Conservation (phyloP, 2,329 filamentous ascomycete genomes). For the Cladophialophora psammophila region DNA sequence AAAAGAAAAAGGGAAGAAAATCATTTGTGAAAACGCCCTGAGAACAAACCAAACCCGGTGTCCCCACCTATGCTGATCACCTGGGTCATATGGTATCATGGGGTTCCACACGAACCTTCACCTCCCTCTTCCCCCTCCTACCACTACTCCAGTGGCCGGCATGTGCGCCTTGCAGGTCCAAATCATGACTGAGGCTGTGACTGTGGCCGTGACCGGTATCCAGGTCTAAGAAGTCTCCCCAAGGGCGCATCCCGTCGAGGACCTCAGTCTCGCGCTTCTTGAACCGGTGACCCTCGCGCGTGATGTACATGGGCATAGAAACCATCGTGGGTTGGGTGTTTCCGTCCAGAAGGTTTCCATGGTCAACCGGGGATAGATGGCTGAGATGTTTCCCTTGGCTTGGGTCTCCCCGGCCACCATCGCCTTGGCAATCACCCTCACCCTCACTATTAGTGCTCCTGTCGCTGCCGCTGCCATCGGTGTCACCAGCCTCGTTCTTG, state of each 20-base stretch:
- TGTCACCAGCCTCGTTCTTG: constrained; percentile 61
- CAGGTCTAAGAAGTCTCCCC: constrained; percentile 38
- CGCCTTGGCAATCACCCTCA: constrained; percentile 48
- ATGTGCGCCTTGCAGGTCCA: neutral
- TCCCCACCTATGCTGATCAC: neutral
- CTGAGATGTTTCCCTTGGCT: neutral
- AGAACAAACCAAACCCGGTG: neutral
- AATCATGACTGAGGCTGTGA: neutral
- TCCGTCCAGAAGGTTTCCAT: neutral
- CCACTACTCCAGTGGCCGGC: too few relatives aligned
- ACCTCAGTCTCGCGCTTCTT: constrained; percentile 37
- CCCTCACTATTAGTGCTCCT: neutral
- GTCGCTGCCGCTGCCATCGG: constrained; percentile 35
- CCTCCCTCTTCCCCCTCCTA: constrained; percentile 20
- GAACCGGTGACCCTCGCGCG: constrained; percentile 33
- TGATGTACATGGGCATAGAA: constrained; percentile 21
- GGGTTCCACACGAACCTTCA: constrained; percentile 33
- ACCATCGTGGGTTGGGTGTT: neutral
- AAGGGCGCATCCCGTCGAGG: constrained; percentile 35
- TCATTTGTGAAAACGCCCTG: neutral
- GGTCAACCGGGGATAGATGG: neutral
- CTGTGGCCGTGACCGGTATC: constrained; percentile 11
- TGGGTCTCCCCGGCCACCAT: neutral
- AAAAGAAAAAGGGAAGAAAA: neutral
- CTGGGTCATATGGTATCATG: neutral